A percentile compares a stretch with the other conserved stretches of the same genome.
Conservation (phyloP, 139 green algal genomes). For the Chlorella sp. region DNA sequence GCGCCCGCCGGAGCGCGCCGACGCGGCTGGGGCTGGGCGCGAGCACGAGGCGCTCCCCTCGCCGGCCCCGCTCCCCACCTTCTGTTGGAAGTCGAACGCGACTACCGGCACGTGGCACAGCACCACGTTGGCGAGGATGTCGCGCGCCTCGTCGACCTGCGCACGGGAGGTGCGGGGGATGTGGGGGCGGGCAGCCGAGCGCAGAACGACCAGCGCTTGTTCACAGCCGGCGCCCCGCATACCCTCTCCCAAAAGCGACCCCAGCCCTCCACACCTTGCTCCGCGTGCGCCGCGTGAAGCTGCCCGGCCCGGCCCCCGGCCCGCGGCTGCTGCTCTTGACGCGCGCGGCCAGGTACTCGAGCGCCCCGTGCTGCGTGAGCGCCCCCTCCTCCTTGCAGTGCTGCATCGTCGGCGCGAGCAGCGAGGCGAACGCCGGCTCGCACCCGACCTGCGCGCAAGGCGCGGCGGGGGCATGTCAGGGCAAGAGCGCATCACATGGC, state of each 20-base stretch:
- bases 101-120: conserved; percentile 92
- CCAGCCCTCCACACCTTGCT: too few relatives aligned
- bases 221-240: too few relatives aligned
- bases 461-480: too few relatives aligned
- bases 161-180: too few relatives aligned
- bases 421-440: conserved; percentile 47
- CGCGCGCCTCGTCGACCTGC: conserved; percentile 89
- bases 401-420: conserved; percentile 73
- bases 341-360: conserved; percentile 88
- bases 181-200: too few relatives aligned
- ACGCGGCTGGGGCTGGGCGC: too few relatives aligned
- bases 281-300: conserved; percentile 37
- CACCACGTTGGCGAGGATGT: conserved; percentile 94
- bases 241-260: too few relatives aligned
- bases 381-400: conserved; percentile 77
- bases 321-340: conserved; percentile 45
- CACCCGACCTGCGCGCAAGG: too few relatives aligned
- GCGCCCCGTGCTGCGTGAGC: conserved; percentile 89
- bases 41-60: not conserved
- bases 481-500: too few relatives aligned
- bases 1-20: too few relatives aligned
- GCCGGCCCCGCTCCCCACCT: conserved; percentile 45
- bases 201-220: too few relatives aligned
- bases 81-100: conserved; percentile 86
- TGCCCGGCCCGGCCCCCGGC: conserved; percentile 29